Conservation (phyloP, 352 stramenopile genomes). For the Phytophthora hibernalis region DNA sequence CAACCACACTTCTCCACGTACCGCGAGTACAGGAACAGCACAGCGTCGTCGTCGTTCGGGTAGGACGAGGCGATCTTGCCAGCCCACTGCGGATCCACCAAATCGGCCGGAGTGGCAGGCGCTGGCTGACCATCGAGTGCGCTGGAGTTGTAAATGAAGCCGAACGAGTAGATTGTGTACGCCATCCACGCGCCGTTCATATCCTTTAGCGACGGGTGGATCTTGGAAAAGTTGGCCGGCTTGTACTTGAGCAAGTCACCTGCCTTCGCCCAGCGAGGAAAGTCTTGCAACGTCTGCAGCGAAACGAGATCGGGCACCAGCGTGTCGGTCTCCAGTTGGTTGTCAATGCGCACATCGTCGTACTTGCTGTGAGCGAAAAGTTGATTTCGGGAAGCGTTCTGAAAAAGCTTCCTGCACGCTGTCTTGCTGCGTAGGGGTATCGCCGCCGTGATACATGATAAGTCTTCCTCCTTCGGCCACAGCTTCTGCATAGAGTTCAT, state of each 20-base stretch:
- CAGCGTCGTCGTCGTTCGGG: slow-evolving; percentile 58
- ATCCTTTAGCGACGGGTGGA: slow-evolving; percentile 47
- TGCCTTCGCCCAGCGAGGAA: slow-evolving; percentile 42
- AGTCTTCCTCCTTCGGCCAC: slow-evolving; percentile 51
- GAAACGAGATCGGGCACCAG: no score
- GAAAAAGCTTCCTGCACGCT: no score
- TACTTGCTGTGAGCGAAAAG: no score
- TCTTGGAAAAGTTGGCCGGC: slow-evolving; percentile 47
- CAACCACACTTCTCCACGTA: slow-evolving; percentile 65
- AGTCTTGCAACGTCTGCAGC: no score
- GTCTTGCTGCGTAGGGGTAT: no score
- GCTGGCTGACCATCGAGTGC: slow-evolving; percentile 15
- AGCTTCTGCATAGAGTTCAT: slow-evolving; percentile 48
- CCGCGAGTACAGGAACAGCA: slow-evolving; percentile 53
- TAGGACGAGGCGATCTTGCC: slow-evolving; percentile 56
- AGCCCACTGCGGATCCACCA: slow-evolving; percentile 40
- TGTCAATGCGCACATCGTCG: no score
- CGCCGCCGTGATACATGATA: slow-evolving; percentile 44
- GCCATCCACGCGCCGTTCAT: slow-evolving; percentile 42
- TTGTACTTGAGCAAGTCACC: slow-evolving; percentile 51
- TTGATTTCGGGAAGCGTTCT: no score
- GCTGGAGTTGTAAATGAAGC: slow-evolving; percentile 46
- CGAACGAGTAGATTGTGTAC: slow-evolving; percentile 46
- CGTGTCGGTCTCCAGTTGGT: no score
- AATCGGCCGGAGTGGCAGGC: slow-evolving; percentile 35